Evolutionary conservation across 2,329 filamentous ascomycete species (phyloP), one percentile per base, ranked within the genome.

Genomic region (Venturia asperata): DNA sequence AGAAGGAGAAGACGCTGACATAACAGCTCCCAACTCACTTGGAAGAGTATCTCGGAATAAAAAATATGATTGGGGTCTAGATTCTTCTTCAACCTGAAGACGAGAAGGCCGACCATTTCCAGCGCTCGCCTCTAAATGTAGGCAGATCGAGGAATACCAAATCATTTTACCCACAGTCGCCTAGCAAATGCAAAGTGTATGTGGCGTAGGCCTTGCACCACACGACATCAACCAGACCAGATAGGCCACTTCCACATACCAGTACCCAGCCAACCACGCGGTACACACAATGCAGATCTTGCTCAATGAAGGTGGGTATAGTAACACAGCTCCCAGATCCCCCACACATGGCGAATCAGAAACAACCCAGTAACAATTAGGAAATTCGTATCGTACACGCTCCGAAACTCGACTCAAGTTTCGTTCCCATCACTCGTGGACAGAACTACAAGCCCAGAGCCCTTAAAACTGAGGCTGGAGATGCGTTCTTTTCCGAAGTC

Each of bases 401-500:
- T 6, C 30, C 6, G 3, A 58, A 37, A 37, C 5, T 5, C 19
- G 3, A n/a, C 3, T 55, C 45, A 63, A 39, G 62, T 21, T 55
- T 63, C 24, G 34, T 52, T 63, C 62, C 52, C 62, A n/a, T 37
- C 10, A 24, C 52, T 43, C 11, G 43, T 43, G 15, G 42, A 24
- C 42, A 63, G 24, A n/a, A 52, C 62, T 24, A 52, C 62, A 1
- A 43, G 52, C 45, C 37, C 43, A 21, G 52, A 52, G 19, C 24
- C n/a, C 27, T 55, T 37, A 27, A 63, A 37, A 19, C 62, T 39
- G 42, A 43, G 52, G 43, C 62, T 55, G 24, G 43, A 63, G 47
- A 63, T 39, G 62, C 43, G 62, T 24, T 41, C 24, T 34, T 63
- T 52, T 30, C 5, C 19, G 19, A 0, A 3, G 24, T n/a, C 21